Base-by-base conservation (phyloP, 495 filamentous ascomycete species). In the Bryoglossum gracile region DNA sequence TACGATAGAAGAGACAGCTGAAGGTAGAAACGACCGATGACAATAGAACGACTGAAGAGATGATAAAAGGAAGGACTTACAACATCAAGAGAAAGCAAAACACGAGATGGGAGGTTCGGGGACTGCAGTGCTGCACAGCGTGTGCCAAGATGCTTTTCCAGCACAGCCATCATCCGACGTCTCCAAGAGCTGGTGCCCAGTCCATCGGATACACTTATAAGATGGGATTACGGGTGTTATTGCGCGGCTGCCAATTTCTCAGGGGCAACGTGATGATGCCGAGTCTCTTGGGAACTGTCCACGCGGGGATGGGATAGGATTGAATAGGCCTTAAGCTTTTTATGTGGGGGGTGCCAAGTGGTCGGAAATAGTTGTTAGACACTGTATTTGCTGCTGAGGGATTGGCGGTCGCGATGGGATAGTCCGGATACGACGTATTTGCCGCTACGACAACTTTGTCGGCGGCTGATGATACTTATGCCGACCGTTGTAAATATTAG, bases 251-350 rank as follows among this genome's bases (percentile, higher is more conserved):
- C 38, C 39, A 43, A 43, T 35, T 34, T 25, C 17, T 36, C 38
- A 33, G 4, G 36, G 26, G 47, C 26, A 25, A 39, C 13, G 13
- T 26, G 25, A 35, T 39, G 47, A 19, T 50, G 47, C 47, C 47
- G 16, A 50, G 47, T 43, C 25, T 50, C 39, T 50, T 50, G 39
- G 37, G n/a, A n/a, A n/a, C n/a, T n/a, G n/a, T n/a, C n/a, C n/a
- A n/a, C 14, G 25, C 6, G 11, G 0, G 2, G 9, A n/a, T 36
- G 11, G n/a, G n/a, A 50, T 50, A 43, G 47, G 47, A 50, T 18
- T 16, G 25, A 13, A 34, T 5, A 16, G 17, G 38, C 10, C 23
- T 8, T 24, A 14, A 36, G 16, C 16, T 23, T 22, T 25, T 36
- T 23, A 17, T 43, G 4, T 43, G 47, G 42, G 47, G 47, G 47